Evolutionary conservation across 2,329 filamentous ascomycete species (phyloP), one percentile per base, ranked within the genome.

Genomic region (Penicillium sp.): DNA sequence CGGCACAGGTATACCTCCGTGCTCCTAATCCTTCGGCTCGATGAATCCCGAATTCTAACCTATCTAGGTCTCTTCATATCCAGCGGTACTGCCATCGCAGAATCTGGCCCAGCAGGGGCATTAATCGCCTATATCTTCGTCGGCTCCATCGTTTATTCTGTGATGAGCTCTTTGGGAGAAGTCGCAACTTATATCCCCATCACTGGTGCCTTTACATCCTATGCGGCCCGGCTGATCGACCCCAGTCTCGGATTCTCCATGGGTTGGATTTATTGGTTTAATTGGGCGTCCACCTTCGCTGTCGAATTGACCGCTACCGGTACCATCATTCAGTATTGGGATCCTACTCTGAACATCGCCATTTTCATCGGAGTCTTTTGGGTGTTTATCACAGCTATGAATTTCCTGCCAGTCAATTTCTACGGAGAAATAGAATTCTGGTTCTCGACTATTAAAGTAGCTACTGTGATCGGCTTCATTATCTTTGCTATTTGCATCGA

Each of bases 241-340:
- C 85, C 83, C 9, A 85, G 84, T 51, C 76, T 90, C 42, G 88
- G 87, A 7, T 91, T 91, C 63, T 80, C 87, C 14, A 87, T 91
- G 80, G 89, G 89, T 14, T 92, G 88, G 88, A 85, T 90, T 55
- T 92, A 91, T 73, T 91, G 86, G 85, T 90, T 91, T 65, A 85
- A 82, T 41, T 92, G 86, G 87, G 80, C 84, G 14, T 84, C 87
- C 47, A 90, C 88, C 0, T 89, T 84, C 59, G 86, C 87, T 1
- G 80, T 90, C n/a, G 88, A 91, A 68, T 77, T 91, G 35, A 88
- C 84, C 0, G 86, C 86, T 0, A 84, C 86, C 1, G 87, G 87
- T 16, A 77, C 90, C 23, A 87, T 91, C 54, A 88, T 91, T 58
- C 84, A 90, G 70, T 91, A 87, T 72, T 91, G 88, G 89, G 78